Percentiles rank a stretch among this genome's conserved stretches.
Conservation (phyloP, 805 yeast genomes). For the Wickerhamomyces ciferrii region DNA sequence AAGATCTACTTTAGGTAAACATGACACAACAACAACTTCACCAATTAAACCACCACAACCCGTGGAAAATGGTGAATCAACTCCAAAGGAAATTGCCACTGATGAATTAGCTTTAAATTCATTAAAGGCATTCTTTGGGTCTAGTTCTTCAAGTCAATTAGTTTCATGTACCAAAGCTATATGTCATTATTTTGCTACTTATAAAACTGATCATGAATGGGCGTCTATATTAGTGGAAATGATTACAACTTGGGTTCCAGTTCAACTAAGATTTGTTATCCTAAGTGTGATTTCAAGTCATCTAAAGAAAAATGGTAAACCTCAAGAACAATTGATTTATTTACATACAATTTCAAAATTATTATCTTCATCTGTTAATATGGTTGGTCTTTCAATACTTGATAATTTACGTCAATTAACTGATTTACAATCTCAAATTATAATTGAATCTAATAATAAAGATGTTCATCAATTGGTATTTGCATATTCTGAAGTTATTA, state of each 20-base stretch:
- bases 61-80: background rate
- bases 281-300: constrained; percentile 41
- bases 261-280: constrained; percentile 65
- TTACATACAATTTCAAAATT: constrained; percentile 49
- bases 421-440: constrained; percentile 35
- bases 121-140: constrained; percentile 56
- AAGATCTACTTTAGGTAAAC: constrained; percentile 3
- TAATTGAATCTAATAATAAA: constrained; percentile 17
- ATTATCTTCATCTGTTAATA: constrained; percentile 71
- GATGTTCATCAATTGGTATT: constrained; percentile 24
- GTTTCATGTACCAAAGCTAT: constrained; percentile 50
- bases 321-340: constrained; percentile 23
- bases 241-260: constrained; percentile 76
- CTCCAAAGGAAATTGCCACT: constrained; percentile 14
- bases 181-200: constrained; percentile 35
- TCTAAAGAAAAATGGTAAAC: constrained; percentile 16
- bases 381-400: constrained; percentile 82
- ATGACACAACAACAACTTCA: constrained; percentile 2
- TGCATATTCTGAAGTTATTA: constrained; percentile 53
- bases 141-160: constrained; percentile 58
- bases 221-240: constrained; percentile 51
- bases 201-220: constrained; percentile 39
- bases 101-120: constrained; percentile 32
- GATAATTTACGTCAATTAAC: constrained; percentile 66
- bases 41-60: background rate